Conservation (phyloP, 805 yeast species). For the Danielia reshetovae region DNA sequence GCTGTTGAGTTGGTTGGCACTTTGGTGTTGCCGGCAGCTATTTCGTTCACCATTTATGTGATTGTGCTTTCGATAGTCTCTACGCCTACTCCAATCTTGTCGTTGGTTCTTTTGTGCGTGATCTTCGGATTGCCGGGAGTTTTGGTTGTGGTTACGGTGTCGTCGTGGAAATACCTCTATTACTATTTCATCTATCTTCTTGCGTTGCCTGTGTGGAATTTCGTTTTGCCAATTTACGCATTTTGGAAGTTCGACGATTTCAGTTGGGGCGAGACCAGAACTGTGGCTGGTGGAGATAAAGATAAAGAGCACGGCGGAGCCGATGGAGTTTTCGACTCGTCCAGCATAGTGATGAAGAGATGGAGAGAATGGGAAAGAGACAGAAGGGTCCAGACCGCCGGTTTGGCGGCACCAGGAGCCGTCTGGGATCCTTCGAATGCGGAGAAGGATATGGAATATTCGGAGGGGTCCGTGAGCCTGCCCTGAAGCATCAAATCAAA, state of each 20-base stretch:
- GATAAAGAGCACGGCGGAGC: slow-evolving; percentile 62
- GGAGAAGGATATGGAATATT: slow-evolving; percentile 24
- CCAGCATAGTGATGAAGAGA: slow-evolving; percentile 82
- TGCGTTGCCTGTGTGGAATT: slow-evolving; percentile 93
- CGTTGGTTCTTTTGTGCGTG: slow-evolving; percentile 70
- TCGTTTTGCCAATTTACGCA: slow-evolving; percentile 79
- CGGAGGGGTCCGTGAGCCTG: slow-evolving; percentile 23
- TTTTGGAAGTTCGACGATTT: slow-evolving; percentile 96
- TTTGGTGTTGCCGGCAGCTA: slow-evolving; percentile 83
- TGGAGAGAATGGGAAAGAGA: slow-evolving; percentile 94
- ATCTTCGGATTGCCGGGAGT: slow-evolving; percentile 85
- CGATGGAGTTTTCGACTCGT: slow-evolving; percentile 88
- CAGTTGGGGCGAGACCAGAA: slow-evolving; percentile 93
- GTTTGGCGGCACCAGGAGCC: slow-evolving; percentile 35
- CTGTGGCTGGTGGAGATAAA: slow-evolving; percentile 65
- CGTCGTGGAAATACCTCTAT: slow-evolving; percentile 63
- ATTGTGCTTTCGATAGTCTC: slow-evolving; percentile 66
- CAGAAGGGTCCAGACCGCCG: slow-evolving; percentile 28
- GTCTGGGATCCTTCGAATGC: slow-evolving; percentile 43
- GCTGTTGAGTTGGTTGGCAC: slow-evolving; percentile 84
- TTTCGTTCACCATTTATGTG: slow-evolving; percentile 77
- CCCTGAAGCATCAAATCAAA: too few species aligned
- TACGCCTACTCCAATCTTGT: slow-evolving; percentile 70
- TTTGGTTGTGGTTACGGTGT: slow-evolving; percentile 75
- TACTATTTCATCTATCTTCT: slow-evolving; percentile 77